Conservation (phyloP, 139 green algal species). For the Yamagishiella unicocca region DNA sequence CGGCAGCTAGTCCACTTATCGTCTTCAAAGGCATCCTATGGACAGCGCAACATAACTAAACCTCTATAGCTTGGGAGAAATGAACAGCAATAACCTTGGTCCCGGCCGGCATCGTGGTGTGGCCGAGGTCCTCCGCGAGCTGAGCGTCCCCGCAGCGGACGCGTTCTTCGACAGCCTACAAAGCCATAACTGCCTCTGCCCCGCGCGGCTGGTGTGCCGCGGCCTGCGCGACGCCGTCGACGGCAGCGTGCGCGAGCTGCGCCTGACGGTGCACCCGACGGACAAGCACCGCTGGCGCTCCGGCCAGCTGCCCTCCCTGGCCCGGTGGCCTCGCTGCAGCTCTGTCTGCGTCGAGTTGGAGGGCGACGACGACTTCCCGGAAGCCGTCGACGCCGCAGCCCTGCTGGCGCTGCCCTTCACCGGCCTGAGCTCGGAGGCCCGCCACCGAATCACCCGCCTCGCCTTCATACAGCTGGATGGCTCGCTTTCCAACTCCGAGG, state of each 20-base stretch:
- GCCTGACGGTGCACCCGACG: background rate
- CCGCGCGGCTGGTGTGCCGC: background rate
- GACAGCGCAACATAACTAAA: too few relatives aligned
- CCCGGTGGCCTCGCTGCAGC: background rate
- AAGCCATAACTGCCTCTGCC: background rate
- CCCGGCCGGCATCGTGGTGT: background rate
- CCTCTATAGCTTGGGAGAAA: too few relatives aligned
- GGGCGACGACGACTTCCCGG: background rate
- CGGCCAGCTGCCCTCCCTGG: background rate
- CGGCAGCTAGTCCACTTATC: too few relatives aligned
- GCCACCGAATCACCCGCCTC: background rate
- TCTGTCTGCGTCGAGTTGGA: background rate
- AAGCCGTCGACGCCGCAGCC: background rate
- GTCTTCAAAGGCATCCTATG: too few relatives aligned
- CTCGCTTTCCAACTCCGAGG: background rate
- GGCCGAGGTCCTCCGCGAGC: background rate
- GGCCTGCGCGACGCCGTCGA: background rate
- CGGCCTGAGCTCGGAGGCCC: background rate
- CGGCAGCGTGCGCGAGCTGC: background rate
- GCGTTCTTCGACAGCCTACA: background rate
- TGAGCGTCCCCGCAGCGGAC: background rate
- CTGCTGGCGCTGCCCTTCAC: background rate
- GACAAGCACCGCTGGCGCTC: background rate
- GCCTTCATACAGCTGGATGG: background rate
- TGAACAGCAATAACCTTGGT: too few relatives aligned